Percentiles rank a stretch among this genome's conserved stretches.
These are phyloP conservation scores for Zygotorulaspora mrakii DNA, from an alignment of 1,139 yeast genomes.

Conservation along the genomic window DNA sequence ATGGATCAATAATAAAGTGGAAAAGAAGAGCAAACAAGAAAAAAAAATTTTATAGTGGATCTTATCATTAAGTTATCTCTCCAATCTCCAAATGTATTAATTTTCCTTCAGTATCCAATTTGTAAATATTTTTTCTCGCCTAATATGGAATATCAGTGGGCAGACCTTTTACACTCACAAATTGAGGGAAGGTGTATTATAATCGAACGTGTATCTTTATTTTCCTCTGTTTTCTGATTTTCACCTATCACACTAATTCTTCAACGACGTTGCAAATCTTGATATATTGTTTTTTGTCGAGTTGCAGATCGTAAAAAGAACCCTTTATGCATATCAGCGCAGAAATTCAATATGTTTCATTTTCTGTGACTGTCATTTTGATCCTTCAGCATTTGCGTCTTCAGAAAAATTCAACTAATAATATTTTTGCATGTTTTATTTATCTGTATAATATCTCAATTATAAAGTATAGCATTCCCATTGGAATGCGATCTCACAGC, in stretches of 20 bases:
- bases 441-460: not conserved
- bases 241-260: not conserved
- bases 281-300: not conserved
- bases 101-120: slow-evolving; percentile 9
- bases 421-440: slow-evolving; percentile 1
- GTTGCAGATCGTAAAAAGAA: not conserved
- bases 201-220: slow-evolving; percentile 1
- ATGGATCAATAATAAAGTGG: slow-evolving; percentile 9
- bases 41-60: slow-evolving; percentile 17
- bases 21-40: slow-evolving; percentile 10
- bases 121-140: slow-evolving; percentile 10
- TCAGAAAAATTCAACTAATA: not conserved
- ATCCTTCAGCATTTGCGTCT: not conserved
- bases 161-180: slow-evolving; percentile 5
- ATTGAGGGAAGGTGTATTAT: slow-evolving; percentile 5
- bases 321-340: too few species aligned
- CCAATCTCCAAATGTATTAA: slow-evolving; percentile 15
- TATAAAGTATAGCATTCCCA: not conserved
- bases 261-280: not conserved
- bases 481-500: not conserved
- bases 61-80: slow-evolving; percentile 15
- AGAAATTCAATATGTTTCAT: not conserved
- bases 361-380: not conserved
- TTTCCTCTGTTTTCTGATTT: not conserved
- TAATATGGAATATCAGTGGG: slow-evolving; percentile 7